Percentiles rank a stretch among this genome's conserved stretches.
Conservation (phyloP, 176 grass and related monocot genomes). For the Areca catechu region DNA sequence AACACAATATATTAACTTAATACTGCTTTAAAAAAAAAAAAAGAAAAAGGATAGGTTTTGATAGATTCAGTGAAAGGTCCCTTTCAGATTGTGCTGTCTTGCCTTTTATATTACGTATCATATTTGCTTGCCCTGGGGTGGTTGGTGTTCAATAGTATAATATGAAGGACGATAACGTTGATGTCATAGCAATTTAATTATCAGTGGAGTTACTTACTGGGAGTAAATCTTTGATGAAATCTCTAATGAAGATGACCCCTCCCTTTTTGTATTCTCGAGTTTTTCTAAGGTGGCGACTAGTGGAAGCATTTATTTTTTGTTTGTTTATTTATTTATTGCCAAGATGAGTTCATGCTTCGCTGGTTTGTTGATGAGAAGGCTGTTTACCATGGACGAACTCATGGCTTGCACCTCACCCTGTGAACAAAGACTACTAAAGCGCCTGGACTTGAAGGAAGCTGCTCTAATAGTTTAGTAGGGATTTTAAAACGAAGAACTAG, state of each 20-base stretch:
- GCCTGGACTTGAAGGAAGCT: too few relatives aligned
- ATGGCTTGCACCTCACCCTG: too few relatives aligned
- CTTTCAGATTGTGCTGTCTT: too few relatives aligned
- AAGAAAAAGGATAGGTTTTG: too few relatives aligned
- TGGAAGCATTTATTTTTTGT: conserved; percentile 22
- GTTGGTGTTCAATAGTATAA: conserved; percentile 19
- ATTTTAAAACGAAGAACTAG: too few relatives aligned
- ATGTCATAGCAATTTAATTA: conserved; percentile 12
- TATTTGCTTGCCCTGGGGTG: background rate
- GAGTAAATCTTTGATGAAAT: conserved; percentile 16
- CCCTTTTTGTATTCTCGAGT: conserved; percentile 1
- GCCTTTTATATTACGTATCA: too few relatives aligned
- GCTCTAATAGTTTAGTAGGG: too few relatives aligned
- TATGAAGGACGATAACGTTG: conserved; percentile 9
- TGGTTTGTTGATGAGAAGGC: background rate
- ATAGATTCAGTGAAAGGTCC: too few relatives aligned
- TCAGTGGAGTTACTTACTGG: conserved; percentile 14
- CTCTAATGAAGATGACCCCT: conserved; percentile 15
- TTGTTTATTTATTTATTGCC: background rate
- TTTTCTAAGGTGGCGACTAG: background rate
- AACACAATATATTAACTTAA: too few relatives aligned
- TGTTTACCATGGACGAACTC: background rate
- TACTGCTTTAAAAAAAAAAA: too few relatives aligned
- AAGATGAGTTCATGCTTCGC: background rate
- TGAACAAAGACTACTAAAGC: too few relatives aligned